phyloP scores from a whole-genome alignment of 2,329 filamentous ascomycete genomes.

The Fusarium keratoplasticum region DNA sequence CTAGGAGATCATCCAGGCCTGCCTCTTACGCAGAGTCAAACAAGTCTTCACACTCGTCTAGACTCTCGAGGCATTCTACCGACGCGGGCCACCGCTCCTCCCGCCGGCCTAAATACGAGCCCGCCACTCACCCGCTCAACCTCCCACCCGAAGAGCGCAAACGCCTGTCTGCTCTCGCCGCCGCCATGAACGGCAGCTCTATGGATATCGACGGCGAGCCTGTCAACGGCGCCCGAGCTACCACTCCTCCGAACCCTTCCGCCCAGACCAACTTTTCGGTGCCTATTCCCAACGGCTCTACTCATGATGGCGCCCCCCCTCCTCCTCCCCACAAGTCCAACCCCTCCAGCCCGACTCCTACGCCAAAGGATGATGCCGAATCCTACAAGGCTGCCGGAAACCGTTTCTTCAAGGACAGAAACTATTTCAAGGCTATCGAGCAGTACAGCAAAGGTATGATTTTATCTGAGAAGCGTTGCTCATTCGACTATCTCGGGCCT shows the following conservation, averaged over 20 bases:
- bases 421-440: conserved; percentile 87
- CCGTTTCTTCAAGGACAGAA: conserved; percentile 95
- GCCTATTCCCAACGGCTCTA: conserved; percentile 62
- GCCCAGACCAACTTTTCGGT: conserved; percentile 62
- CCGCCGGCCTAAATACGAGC: conserved; percentile 68
- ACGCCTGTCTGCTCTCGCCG: conserved; percentile 75
- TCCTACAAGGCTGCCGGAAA: conserved; percentile 93
- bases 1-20: conserved; percentile 48
- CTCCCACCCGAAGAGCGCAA: conserved; percentile 89
- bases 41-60: conserved; percentile 54
- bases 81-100: conserved; percentile 58
- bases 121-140: conserved; percentile 87
- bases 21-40: conserved; percentile 47
- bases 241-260: conserved; percentile 62
- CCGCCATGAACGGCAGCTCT: conserved; percentile 69
- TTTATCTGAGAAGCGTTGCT: background rate
- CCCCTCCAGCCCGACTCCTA: conserved; percentile 67
- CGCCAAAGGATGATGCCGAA: conserved; percentile 81
- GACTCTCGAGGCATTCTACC: conserved; percentile 62
- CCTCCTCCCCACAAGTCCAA: conserved; percentile 79
- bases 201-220: conserved; percentile 83
- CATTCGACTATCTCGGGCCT: background rate
- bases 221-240: conserved; percentile 56
- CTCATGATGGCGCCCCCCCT: conserved; percentile 64
- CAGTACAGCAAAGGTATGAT: conserved; percentile 92